These are phyloP conservation scores for Nissolia schottii DNA, from an alignment of 306 rosid genomes.

Conservation along the genomic window DNA sequence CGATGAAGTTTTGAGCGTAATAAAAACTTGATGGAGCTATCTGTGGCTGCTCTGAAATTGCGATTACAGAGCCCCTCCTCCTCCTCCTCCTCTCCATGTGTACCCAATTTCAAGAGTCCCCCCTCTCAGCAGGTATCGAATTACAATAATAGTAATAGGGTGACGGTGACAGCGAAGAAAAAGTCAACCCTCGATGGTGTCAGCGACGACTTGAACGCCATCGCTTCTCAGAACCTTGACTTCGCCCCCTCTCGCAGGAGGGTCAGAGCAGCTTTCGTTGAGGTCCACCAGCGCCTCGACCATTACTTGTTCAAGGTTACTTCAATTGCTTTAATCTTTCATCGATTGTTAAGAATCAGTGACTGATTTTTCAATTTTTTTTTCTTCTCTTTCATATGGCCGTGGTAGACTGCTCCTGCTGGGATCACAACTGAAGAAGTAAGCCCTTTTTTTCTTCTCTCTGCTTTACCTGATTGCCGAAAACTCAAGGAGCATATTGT, in stretches of 20 bases:
- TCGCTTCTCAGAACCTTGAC: conserved; percentile 63
- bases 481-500: neutral
- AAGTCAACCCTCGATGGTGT: conserved; percentile 47
- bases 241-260: conserved; percentile 56
- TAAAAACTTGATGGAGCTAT: conserved; percentile 2
- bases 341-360: neutral
- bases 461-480: neutral
- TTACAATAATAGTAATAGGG: no score
- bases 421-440: conserved; percentile 82
- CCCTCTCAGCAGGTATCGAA: neutral
- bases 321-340: neutral
- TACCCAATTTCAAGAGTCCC: neutral
- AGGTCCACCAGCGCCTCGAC: conserved; percentile 50
- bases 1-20: neutral
- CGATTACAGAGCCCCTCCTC: conserved; percentile 19
- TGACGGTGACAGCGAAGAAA: conserved; percentile 33
- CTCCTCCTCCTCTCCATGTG: neutral
- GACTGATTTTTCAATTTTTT: conserved; percentile 15
- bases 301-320: conserved; percentile 68
- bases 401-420: conserved; percentile 64
- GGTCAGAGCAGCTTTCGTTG: conserved; percentile 52
- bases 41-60: conserved; percentile 12
- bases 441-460: conserved; percentile 16
- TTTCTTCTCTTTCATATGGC: neutral
- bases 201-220: conserved; percentile 45